phyloP scores from a whole-genome alignment of 179 eudicot species.

The Vitellaria paradoxa region DNA sequence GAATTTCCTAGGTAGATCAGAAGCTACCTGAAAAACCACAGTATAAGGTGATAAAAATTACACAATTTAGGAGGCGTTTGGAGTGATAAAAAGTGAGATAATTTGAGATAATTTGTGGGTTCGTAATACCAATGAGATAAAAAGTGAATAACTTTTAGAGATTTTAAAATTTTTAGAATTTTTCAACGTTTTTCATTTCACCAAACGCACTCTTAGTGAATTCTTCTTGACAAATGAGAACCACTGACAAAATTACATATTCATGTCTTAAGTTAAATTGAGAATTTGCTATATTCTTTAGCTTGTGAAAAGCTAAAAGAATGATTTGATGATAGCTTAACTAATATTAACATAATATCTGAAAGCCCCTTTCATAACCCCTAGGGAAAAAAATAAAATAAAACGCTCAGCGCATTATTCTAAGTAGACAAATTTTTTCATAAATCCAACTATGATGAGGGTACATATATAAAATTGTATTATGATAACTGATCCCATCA shows the following conservation, averaged over 20 bases:
- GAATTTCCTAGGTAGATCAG: conserved; percentile 25
- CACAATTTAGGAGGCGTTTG: no score
- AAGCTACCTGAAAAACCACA: conserved; percentile 35
- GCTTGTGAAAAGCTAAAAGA: background rate
- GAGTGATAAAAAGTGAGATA: no score
- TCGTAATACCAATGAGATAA: no score
- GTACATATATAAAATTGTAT: background rate
- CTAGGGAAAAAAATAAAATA: no score
- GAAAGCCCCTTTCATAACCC: no score
- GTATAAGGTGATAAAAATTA: background rate
- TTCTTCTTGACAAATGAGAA: background rate
- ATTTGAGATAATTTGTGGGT: no score
- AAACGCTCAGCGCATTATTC: no score
- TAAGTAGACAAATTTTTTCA: background rate
- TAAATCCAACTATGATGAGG: background rate
- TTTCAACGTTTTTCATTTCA: no score
- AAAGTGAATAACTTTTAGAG: no score
- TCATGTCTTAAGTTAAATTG: background rate
- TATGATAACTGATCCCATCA: background rate
- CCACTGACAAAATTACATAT: background rate
- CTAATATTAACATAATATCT: background rate
- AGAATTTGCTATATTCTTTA: background rate
- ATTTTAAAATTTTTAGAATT: no score
- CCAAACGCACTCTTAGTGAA: no score
- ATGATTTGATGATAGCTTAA: background rate